These are phyloP conservation scores for Rhodotorula sp. DNA, from an alignment of 1,284 basidiomycete species.

Conservation along the genomic window DNA sequence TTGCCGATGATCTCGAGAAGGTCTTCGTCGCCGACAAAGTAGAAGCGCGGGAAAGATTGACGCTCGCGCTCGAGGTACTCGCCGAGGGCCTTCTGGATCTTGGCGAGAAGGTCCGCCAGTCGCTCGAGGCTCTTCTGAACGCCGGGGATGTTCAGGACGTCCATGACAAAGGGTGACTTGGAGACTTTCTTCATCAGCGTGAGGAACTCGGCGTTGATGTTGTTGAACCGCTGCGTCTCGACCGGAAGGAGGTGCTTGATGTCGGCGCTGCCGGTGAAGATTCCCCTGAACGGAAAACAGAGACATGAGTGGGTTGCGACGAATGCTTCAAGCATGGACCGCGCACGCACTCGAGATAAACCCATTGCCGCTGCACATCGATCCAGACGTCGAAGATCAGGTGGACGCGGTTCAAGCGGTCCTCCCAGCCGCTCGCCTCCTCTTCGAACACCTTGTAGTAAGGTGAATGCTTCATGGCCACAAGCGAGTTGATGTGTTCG, in stretches of 20 bases:
- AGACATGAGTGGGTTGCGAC: background rate
- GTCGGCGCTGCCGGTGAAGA: slow-evolving; percentile 97
- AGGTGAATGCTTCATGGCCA: slow-evolving; percentile 94
- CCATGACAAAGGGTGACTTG: slow-evolving; percentile 96
- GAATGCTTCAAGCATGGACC: background rate
- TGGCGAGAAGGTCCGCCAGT: slow-evolving; percentile 89
- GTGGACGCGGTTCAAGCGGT: slow-evolving; percentile 86
- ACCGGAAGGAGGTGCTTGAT: slow-evolving; percentile 98
- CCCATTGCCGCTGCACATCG: slow-evolving; percentile 99
- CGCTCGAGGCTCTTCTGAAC: slow-evolving; percentile 97
- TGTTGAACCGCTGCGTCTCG: slow-evolving; percentile 94
- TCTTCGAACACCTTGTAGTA: slow-evolving; percentile 75
- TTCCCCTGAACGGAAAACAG: slow-evolving; percentile 57
- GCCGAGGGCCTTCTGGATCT: slow-evolving; percentile 98
- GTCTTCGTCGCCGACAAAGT: slow-evolving; percentile 99
- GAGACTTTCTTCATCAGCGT: slow-evolving; percentile 99
- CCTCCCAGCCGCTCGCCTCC: slow-evolving; percentile 52
- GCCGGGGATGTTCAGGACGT: slow-evolving; percentile 93
- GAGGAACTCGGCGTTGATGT: slow-evolving; percentile 98
- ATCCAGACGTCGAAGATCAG: slow-evolving; percentile 99
- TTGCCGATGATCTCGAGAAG: slow-evolving; percentile 98
- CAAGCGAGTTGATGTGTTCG: slow-evolving; percentile 92
- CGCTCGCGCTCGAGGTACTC: slow-evolving; percentile 98
- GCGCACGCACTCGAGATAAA: slow-evolving; percentile 72
- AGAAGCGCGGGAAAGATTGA: slow-evolving; percentile 97